Percentiles rank a stretch among this genome's conserved stretches.
Evolutionary conservation across 2,329 filamentous ascomycete genomes (phyloP).

Genomic region (Penicillium sp.): DNA sequence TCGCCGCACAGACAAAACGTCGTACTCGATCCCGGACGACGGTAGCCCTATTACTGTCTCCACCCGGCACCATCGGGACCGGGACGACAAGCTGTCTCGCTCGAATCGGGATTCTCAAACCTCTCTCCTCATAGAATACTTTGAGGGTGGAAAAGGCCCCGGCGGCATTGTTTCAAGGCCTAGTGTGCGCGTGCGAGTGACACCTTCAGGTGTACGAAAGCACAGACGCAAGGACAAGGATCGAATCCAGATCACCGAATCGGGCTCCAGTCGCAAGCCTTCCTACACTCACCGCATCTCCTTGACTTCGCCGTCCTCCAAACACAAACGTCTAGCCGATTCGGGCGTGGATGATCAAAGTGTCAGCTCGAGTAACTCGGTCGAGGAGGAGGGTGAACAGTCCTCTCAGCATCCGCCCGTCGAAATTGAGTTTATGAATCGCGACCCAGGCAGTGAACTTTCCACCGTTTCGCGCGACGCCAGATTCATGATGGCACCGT

Average conservation of each 20-base stretch:
- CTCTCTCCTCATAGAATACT: conserved; percentile 92
- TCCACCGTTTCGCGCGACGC: conserved; percentile 61
- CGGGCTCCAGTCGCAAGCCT: conserved; percentile 71
- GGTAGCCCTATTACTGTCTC: conserved; percentile 86
- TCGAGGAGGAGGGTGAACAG: conserved; percentile 79
- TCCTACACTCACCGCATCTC: conserved; percentile 72
- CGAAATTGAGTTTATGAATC: conserved; percentile 82
- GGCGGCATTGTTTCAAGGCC: conserved; percentile 68
- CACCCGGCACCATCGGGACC: conserved; percentile 63
- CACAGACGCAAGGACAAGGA: conserved; percentile 63
- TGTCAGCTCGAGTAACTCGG: conserved; percentile 75
- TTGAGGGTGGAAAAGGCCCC: conserved; percentile 73
- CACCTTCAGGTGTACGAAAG: conserved; percentile 69
- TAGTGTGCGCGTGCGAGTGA: conserved; percentile 79
- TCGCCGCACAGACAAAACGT: conserved; percentile 55
- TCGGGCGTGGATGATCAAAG: conserved; percentile 64
- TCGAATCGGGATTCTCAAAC: conserved; percentile 73
- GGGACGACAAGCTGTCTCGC: conserved; percentile 62
- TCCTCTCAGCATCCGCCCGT: conserved; percentile 72
- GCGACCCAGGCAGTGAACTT: conserved; percentile 69
- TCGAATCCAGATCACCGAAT: conserved; percentile 85
- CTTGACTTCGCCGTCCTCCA: conserved; percentile 51
- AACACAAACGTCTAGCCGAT: conserved; percentile 39
- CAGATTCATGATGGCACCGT: conserved; percentile 64
- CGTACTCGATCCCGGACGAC: conserved; percentile 57